These are phyloP conservation scores for Inonotus obliquus DNA, from an alignment of 1,284 basidiomycete genomes.

Conservation along the genomic window DNA sequence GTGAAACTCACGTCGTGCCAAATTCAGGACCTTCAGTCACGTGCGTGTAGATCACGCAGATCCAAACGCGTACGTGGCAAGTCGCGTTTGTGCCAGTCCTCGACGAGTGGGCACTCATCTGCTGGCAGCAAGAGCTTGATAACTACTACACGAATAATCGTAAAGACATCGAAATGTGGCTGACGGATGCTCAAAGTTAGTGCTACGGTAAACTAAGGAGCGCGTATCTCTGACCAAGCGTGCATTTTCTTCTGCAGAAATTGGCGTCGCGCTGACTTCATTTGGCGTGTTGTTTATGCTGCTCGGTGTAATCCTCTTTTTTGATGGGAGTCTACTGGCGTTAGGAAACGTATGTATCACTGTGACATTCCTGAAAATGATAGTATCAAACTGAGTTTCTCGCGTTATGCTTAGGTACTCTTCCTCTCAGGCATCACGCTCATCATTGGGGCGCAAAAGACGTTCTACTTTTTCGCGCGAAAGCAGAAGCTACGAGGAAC, in stretches of 20 bases:
- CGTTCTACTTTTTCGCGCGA: conserved; percentile 97
- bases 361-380: not conserved
- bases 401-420: conserved; percentile 59
- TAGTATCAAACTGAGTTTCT: not conserved
- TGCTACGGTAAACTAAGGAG: too few species aligned
- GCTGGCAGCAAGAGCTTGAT: not conserved
- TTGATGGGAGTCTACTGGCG: conserved; percentile 95
- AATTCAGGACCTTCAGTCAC: not conserved
- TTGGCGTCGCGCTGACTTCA: conserved; percentile 95
- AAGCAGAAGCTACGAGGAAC: conserved; percentile 96
- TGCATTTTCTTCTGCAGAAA: conserved; percentile 51
- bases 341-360: conserved; percentile 79
- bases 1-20: not conserved
- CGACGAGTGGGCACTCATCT: not conserved
- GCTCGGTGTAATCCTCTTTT: conserved; percentile 93
- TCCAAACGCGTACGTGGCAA: conserved; percentile 23
- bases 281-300: conserved; percentile 96
- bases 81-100: too few species aligned
- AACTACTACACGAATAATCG: not conserved
- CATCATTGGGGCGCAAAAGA: conserved; percentile 94
- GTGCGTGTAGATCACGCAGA: not conserved
- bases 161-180: conserved; percentile 47
- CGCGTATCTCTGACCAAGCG: not conserved
- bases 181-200: conserved; percentile 64
- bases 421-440: conserved; percentile 90